phyloP scores from a whole-genome alignment of 495 filamentous ascomycete genomes.

The Xylaria bambusicola region DNA sequence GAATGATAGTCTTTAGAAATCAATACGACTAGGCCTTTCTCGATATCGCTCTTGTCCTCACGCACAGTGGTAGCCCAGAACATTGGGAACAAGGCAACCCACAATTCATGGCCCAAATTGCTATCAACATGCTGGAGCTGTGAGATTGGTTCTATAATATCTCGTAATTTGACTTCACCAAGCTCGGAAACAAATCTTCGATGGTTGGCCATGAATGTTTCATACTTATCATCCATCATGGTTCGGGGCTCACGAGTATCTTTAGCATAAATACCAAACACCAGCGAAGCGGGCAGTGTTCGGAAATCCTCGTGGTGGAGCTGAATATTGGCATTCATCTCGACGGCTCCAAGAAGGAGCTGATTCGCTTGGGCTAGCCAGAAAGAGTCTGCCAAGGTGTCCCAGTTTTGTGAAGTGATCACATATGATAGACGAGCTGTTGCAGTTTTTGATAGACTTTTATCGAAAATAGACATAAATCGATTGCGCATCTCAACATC shows the following conservation, averaged over 20 bases:
- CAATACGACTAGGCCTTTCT: slow-evolving; percentile 81
- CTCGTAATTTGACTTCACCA: slow-evolving; percentile 78
- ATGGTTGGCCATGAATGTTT: slow-evolving; percentile 75
- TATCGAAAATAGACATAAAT: slow-evolving; percentile 93
- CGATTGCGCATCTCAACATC: slow-evolving; percentile 97
- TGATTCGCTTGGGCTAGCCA: slow-evolving; percentile 95
- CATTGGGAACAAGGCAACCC: slow-evolving; percentile 87
- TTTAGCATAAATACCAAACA: slow-evolving; percentile 68
- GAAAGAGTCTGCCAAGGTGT: slow-evolving; percentile 88
- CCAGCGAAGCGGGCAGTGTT: slow-evolving; percentile 65
- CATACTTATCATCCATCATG: slow-evolving; percentile 79
- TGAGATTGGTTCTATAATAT: slow-evolving; percentile 86
- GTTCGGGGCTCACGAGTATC: slow-evolving; percentile 70
- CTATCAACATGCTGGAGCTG: slow-evolving; percentile 91
- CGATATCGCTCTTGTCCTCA: slow-evolving; percentile 88
- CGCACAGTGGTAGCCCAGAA: slow-evolving; percentile 86
- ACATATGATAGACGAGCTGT: slow-evolving; percentile 86
- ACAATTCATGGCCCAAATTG: slow-evolving; percentile 78
- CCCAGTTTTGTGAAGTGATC: slow-evolving; percentile 94
- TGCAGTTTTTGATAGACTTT: slow-evolving; percentile 81
- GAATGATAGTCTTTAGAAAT: slow-evolving; percentile 94
- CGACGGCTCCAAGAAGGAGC: slow-evolving; percentile 84
- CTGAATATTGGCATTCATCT: slow-evolving; percentile 74
- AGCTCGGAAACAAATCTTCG: slow-evolving; percentile 80
- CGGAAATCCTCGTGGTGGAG: slow-evolving; percentile 84